Evolutionary conservation across 2,329 filamentous ascomycete genomes (phyloP).

Genomic region (Sclerotiophoma versabilis): DNA sequence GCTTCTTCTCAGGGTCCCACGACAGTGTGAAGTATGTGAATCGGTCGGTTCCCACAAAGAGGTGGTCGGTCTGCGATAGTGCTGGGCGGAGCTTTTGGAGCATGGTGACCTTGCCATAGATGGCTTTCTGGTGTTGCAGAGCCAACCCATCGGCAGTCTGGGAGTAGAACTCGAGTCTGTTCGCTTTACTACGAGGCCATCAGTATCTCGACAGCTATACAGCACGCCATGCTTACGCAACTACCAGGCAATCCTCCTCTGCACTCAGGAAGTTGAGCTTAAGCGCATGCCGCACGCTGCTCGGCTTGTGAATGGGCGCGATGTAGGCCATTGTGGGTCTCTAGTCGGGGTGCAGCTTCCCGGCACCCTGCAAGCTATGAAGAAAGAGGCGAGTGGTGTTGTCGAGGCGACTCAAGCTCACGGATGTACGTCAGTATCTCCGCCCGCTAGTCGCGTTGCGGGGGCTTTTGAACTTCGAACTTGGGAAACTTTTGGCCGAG

Average conservation of each 20-base stretch:
- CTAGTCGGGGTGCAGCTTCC: not conserved
- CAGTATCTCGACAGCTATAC: constrained; percentile 6
- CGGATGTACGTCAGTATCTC: constrained; percentile 43
- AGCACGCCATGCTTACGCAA: constrained; percentile 71
- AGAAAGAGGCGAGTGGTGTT: constrained; percentile 5
- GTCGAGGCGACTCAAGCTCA: constrained; percentile 13
- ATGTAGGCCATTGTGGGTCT: constrained; percentile 80
- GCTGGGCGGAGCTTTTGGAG: constrained; percentile 80
- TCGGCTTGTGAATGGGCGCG: constrained; percentile 90
- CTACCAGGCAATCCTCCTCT: constrained; percentile 80
- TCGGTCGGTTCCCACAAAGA: constrained; percentile 91
- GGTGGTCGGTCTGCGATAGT: constrained; percentile 76
- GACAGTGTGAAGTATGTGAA: constrained; percentile 89
- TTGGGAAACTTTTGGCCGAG: constrained; percentile 17
- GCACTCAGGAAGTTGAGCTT: constrained; percentile 77
- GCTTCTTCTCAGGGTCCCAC: constrained; percentile 71
- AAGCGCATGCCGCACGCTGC: constrained; percentile 88
- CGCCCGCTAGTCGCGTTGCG: constrained; percentile 24
- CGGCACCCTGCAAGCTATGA: not conserved
- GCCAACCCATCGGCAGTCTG: constrained; percentile 65
- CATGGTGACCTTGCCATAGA: constrained; percentile 89
- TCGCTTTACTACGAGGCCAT: constrained; percentile 68
- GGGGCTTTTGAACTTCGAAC: constrained; percentile 26
- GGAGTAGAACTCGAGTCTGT: constrained; percentile 84
- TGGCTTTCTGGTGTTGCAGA: constrained; percentile 71